Percentiles rank a stretch among this genome's conserved stretches.
phyloP scores from a whole-genome alignment of 306 rosid genomes.

The Erythrophleum fordii region DNA sequence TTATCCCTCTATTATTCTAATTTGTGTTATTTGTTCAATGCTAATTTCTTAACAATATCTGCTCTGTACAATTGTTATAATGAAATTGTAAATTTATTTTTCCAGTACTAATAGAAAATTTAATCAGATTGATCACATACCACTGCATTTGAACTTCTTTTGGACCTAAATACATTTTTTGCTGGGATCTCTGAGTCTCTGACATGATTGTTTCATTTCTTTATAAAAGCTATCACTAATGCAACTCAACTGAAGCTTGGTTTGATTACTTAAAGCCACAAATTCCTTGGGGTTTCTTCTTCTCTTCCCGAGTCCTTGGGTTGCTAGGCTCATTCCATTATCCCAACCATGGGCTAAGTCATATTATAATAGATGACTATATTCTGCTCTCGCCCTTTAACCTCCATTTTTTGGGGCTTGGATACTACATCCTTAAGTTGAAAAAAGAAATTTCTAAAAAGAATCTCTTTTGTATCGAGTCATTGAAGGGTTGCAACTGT shows the following conservation, averaged over 20 bases:
- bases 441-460: too few relatives aligned
- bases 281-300: constrained; percentile 5
- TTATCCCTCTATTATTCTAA: background rate
- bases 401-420: too few relatives aligned
- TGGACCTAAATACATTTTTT: background rate
- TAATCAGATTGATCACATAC: constrained; percentile 29
- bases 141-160: background rate
- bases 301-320: constrained; percentile 1
- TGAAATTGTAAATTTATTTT: constrained; percentile 4
- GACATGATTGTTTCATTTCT: background rate
- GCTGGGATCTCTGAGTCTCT: background rate
- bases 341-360: background rate
- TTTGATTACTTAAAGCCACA: constrained; percentile 1
- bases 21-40: background rate
- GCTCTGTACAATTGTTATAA: background rate
- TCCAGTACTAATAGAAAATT: background rate
- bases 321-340: constrained; percentile 10
- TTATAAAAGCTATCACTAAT: background rate
- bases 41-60: background rate
- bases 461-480: too few relatives aligned
- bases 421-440: too few relatives aligned
- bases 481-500: too few relatives aligned
- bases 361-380: background rate
- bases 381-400: too few relatives aligned
- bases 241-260: background rate